phyloP scores from a whole-genome alignment of 2,329 filamentous ascomycete genomes.

The Claviceps maximensis region DNA sequence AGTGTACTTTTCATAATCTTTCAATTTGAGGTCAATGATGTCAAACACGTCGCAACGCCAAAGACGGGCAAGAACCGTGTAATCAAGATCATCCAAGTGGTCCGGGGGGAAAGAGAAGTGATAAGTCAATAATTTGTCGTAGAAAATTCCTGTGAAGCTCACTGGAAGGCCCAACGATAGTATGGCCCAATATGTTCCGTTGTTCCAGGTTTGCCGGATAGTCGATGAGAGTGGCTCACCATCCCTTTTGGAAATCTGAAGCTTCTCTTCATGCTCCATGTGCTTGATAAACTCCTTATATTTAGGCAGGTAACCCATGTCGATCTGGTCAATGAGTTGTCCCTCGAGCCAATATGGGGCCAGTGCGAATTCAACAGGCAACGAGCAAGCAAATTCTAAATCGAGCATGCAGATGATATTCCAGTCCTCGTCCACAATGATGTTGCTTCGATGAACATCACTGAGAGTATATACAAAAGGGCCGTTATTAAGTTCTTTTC shows the following conservation, averaged over 20 bases:
- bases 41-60: neutral
- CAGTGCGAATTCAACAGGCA: constrained; percentile 15
- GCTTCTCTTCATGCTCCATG: neutral
- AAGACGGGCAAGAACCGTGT: neutral
- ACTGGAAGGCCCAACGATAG: neutral
- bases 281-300: neutral
- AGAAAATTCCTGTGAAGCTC: neutral
- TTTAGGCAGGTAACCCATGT: neutral
- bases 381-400: constrained; percentile 19
- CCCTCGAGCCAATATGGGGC: constrained; percentile 20
- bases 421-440: constrained; percentile 22
- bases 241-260: neutral
- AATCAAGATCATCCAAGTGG: neutral
- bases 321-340: neutral
- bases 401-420: constrained; percentile 21
- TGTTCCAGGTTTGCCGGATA: neutral
- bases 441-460: constrained; percentile 20
- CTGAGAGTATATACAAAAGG: constrained; percentile 17
- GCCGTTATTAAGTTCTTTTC: constrained; percentile 10
- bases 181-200: neutral
- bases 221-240: neutral
- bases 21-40: neutral
- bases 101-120: neutral
- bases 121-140: neutral
- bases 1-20: neutral